Evolutionary conservation across 345 rosid species (phyloP).

Genomic region (rapeseed (Brassica napus)): DNA sequence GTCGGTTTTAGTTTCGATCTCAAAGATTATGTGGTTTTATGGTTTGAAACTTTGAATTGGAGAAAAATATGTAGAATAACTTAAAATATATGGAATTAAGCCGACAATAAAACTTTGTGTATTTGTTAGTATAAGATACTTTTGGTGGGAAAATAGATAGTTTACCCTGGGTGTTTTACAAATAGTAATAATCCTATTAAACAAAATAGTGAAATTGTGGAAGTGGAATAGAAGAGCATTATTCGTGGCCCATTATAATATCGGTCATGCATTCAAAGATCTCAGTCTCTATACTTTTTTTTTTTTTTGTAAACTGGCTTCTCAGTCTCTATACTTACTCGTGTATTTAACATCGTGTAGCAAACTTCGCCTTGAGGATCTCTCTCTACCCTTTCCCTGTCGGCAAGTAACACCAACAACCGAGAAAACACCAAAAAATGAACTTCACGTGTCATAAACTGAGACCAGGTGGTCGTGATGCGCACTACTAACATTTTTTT

Average conservation of each 20-base stretch:
- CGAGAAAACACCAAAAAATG: background rate
- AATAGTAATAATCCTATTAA: no score
- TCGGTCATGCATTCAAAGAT: background rate
- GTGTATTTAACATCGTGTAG: background rate
- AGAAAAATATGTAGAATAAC: no score
- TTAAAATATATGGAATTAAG: no score
- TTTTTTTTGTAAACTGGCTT: no score
- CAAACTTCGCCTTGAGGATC: background rate
- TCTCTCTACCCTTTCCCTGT: background rate
- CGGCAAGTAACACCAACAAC: constrained; percentile 9
- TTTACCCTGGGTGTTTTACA: no score
- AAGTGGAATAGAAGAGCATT: background rate
- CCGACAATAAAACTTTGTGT: no score
- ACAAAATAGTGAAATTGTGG: background rate
- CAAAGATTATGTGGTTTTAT: no score
- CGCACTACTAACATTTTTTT: background rate
- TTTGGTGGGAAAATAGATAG: no score
- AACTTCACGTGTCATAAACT: background rate
- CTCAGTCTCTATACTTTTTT: no score
- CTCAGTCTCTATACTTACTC: background rate
- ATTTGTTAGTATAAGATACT: no score
- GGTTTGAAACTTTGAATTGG: no score
- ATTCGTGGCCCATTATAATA: background rate
- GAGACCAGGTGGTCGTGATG: constrained; percentile 18
- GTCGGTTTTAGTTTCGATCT: no score